A percentile compares a stretch with the other conserved stretches of the same genome.
These are phyloP conservation scores for Ogataea paradorogensis DNA, from an alignment of 805 yeast species.

Conservation along the genomic window DNA sequence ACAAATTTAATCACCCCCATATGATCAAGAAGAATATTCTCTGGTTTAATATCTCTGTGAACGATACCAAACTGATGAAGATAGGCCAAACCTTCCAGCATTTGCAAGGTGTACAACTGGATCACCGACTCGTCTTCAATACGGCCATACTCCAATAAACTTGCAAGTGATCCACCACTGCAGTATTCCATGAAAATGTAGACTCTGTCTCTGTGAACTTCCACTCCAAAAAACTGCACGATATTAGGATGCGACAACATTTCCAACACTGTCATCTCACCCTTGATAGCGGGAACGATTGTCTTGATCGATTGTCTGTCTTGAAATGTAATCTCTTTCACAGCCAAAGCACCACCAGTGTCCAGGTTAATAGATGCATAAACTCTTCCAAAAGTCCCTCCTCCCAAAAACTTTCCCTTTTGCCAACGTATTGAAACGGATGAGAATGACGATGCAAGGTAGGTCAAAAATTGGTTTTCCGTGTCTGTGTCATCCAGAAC, in stretches of 20 bases:
- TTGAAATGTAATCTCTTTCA: slow-evolving; percentile 89
- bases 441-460: slow-evolving; percentile 84
- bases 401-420: slow-evolving; percentile 89
- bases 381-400: slow-evolving; percentile 94
- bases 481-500: slow-evolving; percentile 85
- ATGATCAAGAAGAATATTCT: slow-evolving; percentile 83
- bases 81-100: slow-evolving; percentile 94
- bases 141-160: slow-evolving; percentile 83
- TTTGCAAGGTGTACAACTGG: slow-evolving; percentile 84
- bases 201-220: slow-evolving; percentile 92
- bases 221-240: slow-evolving; percentile 95
- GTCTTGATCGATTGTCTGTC: slow-evolving; percentile 81
- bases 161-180: slow-evolving; percentile 90
- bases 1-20: slow-evolving; percentile 93
- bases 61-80: slow-evolving; percentile 92
- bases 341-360: slow-evolving; percentile 95
- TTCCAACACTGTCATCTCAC: slow-evolving; percentile 95
- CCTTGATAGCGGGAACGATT: slow-evolving; percentile 84
- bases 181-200: slow-evolving; percentile 97
- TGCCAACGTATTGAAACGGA: slow-evolving; percentile 96
- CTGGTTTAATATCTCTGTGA: slow-evolving; percentile 97
- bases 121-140: slow-evolving; percentile 93
- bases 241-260: slow-evolving; percentile 94
- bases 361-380: slow-evolving; percentile 90
- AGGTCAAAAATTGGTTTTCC: slow-evolving; percentile 82